phyloP scores from a whole-genome alignment of 495 filamentous ascomycete genomes.

The Penicillium steckii region DNA sequence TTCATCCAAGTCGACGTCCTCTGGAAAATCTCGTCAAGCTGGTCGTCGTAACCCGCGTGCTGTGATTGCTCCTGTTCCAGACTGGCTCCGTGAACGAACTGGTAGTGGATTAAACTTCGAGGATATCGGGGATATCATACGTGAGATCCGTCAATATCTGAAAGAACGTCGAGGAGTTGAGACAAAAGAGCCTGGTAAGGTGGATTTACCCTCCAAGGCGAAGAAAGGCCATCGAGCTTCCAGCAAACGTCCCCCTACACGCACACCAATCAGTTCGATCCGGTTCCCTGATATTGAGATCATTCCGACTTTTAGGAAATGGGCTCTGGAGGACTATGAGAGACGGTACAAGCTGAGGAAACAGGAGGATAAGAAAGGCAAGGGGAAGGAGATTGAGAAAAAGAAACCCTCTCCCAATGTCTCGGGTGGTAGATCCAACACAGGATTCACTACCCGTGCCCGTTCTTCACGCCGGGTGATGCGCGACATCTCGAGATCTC shows the following conservation, averaged over 20 bases:
- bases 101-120: slow-evolving; percentile 31
- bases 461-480: neutral
- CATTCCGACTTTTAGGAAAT: slow-evolving; percentile 51
- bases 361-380: neutral
- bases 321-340: slow-evolving; percentile 20
- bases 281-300: slow-evolving; percentile 68
- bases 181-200: slow-evolving; percentile 2
- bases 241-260: neutral
- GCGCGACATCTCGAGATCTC: neutral
- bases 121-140: slow-evolving; percentile 29
- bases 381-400: neutral
- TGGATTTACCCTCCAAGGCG: too few species aligned
- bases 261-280: neutral
- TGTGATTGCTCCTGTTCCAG: slow-evolving; percentile 26
- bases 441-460: neutral
- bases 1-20: neutral
- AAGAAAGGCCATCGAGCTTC: neutral
- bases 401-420: neutral
- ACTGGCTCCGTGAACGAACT: slow-evolving; percentile 30
- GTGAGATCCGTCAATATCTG: slow-evolving; percentile 20
- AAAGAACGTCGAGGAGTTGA: neutral
- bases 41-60: slow-evolving; percentile 24
- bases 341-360: slow-evolving; percentile 1
- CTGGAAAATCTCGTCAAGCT: neutral
- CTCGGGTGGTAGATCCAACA: neutral